Base-by-base conservation (phyloP, 2,329 filamentous ascomycete genomes). In the Arthrobotrys iridis region DNA sequence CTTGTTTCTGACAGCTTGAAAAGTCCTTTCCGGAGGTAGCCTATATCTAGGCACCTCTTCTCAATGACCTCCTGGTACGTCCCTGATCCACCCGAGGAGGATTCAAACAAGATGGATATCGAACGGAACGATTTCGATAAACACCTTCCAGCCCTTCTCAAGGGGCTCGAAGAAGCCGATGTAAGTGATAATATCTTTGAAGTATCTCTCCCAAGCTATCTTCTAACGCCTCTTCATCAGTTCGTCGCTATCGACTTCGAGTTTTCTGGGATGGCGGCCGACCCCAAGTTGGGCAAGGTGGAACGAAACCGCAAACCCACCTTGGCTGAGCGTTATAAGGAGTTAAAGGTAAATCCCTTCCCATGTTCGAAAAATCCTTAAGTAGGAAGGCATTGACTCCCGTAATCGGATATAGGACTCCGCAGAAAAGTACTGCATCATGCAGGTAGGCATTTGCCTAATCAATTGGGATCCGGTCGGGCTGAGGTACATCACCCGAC, bases 381-480 rank as follows among this genome's bases (percentile, higher is more conserved):
- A 65, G 8, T 11, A n/a, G n/a, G n/a, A n/a, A n/a, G n/a, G n/a
- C n/a, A n/a, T n/a, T n/a, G n/a, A n/a, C n/a, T n/a, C n/a, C n/a
- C n/a, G n/a, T n/a, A n/a, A n/a, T 11, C 10, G 26, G 20, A 30
- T 45, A 46, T 28, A 76, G 70, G 66, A 77, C 40, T 77, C 76
- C 13, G 79, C 78, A 10, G 76, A 79, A 33, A 58, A 59, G 35
- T 79, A 77, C 33, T 77, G 78, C 52, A 60, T 79, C 15, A 67
- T 79, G 13, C 78, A 79, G 57, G 71, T 79, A 48, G 79, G 79
- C 10, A 55, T 79, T 22, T 79, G 78, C 50, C 63, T 46, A n/a
- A 74, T 79, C 10, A 68, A 52, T 24, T 75, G 55, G 26, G 63
- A 76, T 28, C 58, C 70, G 11, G 50, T 57, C 10, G 35, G 50